These are phyloP conservation scores for Fusarium sp. DNA, from an alignment of 2,329 filamentous ascomycete genomes.

Conservation along the genomic window DNA sequence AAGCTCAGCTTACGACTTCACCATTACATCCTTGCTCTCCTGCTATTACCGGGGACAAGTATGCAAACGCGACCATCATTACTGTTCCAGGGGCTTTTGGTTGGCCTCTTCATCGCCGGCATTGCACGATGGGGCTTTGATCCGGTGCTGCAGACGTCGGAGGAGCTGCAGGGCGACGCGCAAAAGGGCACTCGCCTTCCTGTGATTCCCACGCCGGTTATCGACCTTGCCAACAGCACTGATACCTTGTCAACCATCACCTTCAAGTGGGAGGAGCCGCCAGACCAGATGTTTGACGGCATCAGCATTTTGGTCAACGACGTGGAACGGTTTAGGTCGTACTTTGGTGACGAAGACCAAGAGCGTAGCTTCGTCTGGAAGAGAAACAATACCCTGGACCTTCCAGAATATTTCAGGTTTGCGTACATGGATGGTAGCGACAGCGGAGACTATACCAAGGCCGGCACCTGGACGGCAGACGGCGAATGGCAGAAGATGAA, in stretches of 20 bases:
- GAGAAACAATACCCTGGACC: slow-evolving; percentile 56
- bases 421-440: slow-evolving; percentile 75
- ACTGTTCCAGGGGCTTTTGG: slow-evolving; percentile 87
- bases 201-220: slow-evolving; percentile 59
- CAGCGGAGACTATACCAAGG: slow-evolving; percentile 79
- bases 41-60: slow-evolving; percentile 88
- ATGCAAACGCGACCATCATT: slow-evolving; percentile 88
- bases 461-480: slow-evolving; percentile 75
- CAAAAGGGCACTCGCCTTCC: slow-evolving; percentile 73
- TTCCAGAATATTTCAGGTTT: slow-evolving; percentile 83
- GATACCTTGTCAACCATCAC: slow-evolving; percentile 71
- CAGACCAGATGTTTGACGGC: slow-evolving; percentile 71
- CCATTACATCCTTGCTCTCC: slow-evolving; percentile 90
- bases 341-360: slow-evolving; percentile 67
- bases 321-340: slow-evolving; percentile 82
- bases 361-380: slow-evolving; percentile 69
- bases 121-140: slow-evolving; percentile 96
- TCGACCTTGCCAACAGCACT: slow-evolving; percentile 55
- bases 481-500: slow-evolving; percentile 76
- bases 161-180: slow-evolving; percentile 76
- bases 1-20: slow-evolving; percentile 88
- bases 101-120: slow-evolving; percentile 92
- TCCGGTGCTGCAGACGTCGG: slow-evolving; percentile 84
- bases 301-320: slow-evolving; percentile 87
- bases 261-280: slow-evolving; percentile 65